A percentile compares a stretch with the other conserved stretches of the same genome.
Evolutionary conservation across 495 filamentous ascomycete species (phyloP).

Genomic region (Podospora sp.): DNA sequence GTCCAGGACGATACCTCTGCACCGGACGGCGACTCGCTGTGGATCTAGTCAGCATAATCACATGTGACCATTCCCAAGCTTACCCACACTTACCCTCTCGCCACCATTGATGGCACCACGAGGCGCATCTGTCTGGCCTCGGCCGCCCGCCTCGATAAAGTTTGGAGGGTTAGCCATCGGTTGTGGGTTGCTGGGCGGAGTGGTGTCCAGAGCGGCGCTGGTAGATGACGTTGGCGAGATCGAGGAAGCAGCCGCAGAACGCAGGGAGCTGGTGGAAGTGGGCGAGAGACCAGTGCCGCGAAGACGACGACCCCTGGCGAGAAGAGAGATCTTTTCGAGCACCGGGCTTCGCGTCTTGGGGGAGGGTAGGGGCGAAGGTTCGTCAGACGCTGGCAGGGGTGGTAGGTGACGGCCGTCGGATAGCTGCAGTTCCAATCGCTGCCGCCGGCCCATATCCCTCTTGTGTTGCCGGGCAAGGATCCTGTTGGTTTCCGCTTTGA

Average conservation of each 20-base stretch:
- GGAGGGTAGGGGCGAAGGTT: constrained; percentile 19
- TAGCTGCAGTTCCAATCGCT: constrained; percentile 36
- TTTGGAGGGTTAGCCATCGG: constrained; percentile 19
- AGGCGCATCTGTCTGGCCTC: constrained; percentile 71
- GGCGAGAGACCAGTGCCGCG: constrained; percentile 11
- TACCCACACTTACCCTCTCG: constrained; percentile 60
- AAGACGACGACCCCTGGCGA: constrained; percentile 34
- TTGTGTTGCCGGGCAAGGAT: constrained; percentile 50
- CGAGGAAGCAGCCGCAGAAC: constrained; percentile 20
- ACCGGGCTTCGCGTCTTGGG: constrained; percentile 39
- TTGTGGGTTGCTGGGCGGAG: constrained; percentile 34
- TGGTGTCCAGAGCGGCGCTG: constrained; percentile 9
- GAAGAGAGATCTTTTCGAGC: constrained; percentile 44
- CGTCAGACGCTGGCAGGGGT: constrained; percentile 23
- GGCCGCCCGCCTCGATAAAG: constrained; percentile 38
- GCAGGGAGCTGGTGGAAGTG: constrained; percentile 15
- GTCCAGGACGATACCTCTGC: constrained; percentile 60
- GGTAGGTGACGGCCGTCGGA: constrained; percentile 20
- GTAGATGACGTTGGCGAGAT: constrained; percentile 26
- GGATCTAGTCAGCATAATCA: neutral
- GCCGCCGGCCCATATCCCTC: constrained; percentile 44
- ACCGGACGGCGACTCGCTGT: constrained; percentile 67
- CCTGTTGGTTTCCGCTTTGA: constrained; percentile 45
- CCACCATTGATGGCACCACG: constrained; percentile 82
- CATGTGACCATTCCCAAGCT: constrained; percentile 6